phyloP scores from a whole-genome alignment of 2,329 filamentous ascomycete genomes.

The Calonectria hongkongensis region DNA sequence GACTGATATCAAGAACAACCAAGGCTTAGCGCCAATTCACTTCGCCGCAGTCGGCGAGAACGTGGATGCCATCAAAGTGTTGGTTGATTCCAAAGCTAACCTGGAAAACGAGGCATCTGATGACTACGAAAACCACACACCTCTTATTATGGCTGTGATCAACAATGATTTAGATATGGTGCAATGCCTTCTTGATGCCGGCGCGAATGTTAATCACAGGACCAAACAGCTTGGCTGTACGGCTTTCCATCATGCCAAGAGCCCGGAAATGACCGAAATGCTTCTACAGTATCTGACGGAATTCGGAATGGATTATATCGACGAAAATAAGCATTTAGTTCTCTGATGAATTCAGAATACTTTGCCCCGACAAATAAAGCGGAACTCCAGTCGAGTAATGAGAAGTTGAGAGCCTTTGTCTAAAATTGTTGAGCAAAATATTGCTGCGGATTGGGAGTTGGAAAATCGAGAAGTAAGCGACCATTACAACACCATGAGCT shows the following conservation, averaged over 20 bases:
- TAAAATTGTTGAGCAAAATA: too few species aligned
- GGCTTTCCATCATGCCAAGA: background rate
- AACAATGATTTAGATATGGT: background rate
- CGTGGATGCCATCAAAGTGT: background rate
- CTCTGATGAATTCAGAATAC: background rate
- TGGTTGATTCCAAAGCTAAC: background rate
- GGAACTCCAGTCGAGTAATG: too few species aligned
- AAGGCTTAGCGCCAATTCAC: background rate
- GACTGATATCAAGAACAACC: background rate
- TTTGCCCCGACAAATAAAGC: too few species aligned
- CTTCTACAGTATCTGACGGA: background rate
- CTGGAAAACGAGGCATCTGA: background rate
- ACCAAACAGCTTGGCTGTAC: background rate
- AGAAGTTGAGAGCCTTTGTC: too few species aligned
- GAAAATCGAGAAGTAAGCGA: too few species aligned
- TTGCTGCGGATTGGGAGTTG: too few species aligned
- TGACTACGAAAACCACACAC: background rate
- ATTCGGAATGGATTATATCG: background rate
- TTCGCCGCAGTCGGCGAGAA: background rate
- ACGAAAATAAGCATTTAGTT: background rate
- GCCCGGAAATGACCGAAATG: background rate
- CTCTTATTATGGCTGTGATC: background rate
- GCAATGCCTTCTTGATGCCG: background rate
- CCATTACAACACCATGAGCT: too few species aligned
- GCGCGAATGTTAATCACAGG: background rate